Evolutionary conservation across 768 basidiomycete species (phyloP), one percentile per base, ranked within the genome.

Genomic region (Xanthoconium purpureum): DNA sequence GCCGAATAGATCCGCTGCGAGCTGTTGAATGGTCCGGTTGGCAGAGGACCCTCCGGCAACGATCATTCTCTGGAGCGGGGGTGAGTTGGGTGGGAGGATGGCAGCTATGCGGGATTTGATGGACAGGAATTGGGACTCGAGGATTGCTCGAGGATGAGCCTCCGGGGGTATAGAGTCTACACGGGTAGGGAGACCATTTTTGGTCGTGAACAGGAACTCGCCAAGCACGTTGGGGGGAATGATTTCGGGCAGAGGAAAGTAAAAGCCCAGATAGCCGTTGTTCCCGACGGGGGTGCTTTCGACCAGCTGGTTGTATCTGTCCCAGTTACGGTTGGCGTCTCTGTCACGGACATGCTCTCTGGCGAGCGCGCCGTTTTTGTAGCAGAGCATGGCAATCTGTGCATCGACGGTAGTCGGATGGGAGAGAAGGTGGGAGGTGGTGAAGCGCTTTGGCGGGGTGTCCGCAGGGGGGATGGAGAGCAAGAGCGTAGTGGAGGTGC

Each of bases 111-210:
- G 55, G 30, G 55, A 56, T 37, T 56, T 56, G 44, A 56, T 56
- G 52, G 55, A 56, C 55, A 55, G 13, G 55, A 54, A 40, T 6
- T 56, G 52, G 37, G 55, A 55, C 44, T 56, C 52, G 55, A 56
- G 55, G 38, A 56, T 40, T 5, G 55, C 55, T 1, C 55, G 52
- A 3, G 55, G 55, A 47, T 47, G 55, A 0, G 55, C 55, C n/a
- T 56, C 13, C 2, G 52, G 46, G n/a, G 55, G 51, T 28, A 56
- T 56, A 5, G 52, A 8, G 37, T 39, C 52, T 24, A 56, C 17
- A 20, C 30, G 55, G 20, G 35, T 35, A 14, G 44, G 51, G 1
- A 3, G 7, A 3, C 44, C 38, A 3, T 47, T 28, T 18, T 47
- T 47, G 1, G 38, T 55, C 0, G 52, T 14, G 30, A 56, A 56